phyloP scores from a whole-genome alignment of 1,284 basidiomycete species.

The Naganishia sp. region DNA sequence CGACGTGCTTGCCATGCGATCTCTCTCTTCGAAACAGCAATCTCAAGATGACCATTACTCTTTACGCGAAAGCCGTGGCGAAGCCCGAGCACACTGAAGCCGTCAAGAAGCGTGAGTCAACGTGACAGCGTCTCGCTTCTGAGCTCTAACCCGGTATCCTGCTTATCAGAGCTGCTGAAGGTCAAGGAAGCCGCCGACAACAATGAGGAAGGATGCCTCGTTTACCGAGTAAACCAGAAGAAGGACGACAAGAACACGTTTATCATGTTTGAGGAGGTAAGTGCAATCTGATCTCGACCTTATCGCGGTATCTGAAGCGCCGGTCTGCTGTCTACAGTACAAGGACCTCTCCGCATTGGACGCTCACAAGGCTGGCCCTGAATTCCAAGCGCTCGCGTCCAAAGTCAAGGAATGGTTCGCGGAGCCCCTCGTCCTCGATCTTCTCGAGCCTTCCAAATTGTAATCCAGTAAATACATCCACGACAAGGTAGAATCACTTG shows the following conservation, averaged over 20 bases:
- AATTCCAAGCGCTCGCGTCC: slow-evolving; percentile 21
- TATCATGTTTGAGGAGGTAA: slow-evolving; percentile 30
- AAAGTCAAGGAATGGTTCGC: slow-evolving; percentile 24
- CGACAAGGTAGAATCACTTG: too few species aligned
- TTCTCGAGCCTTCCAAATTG: slow-evolving; percentile 23
- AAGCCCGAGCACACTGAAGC: slow-evolving; percentile 28
- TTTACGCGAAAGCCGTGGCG: slow-evolving; percentile 22
- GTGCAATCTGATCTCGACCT: not conserved
- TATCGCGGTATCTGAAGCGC: not conserved
- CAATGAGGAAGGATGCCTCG: slow-evolving; percentile 25
- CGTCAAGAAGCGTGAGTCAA: slow-evolving; percentile 25
- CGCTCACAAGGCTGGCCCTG: slow-evolving; percentile 19
- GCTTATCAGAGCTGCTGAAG: slow-evolving; percentile 5
- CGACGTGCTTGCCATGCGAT: not conserved
- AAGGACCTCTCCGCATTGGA: slow-evolving; percentile 20
- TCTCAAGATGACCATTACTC: slow-evolving; percentile 24
- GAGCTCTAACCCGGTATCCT: not conserved
- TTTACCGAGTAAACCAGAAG: slow-evolving; percentile 25
- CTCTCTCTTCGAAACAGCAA: not conserved
- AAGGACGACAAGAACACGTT: slow-evolving; percentile 23
- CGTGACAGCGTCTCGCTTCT: not conserved
- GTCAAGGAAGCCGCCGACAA: slow-evolving; percentile 26
- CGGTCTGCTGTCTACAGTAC: slow-evolving; percentile 11
- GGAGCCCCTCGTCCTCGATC: slow-evolving; percentile 14
- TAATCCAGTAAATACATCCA: not conserved